Conservation (phyloP, 2,329 filamentous ascomycete species). For the Curvularia spicifera region DNA sequence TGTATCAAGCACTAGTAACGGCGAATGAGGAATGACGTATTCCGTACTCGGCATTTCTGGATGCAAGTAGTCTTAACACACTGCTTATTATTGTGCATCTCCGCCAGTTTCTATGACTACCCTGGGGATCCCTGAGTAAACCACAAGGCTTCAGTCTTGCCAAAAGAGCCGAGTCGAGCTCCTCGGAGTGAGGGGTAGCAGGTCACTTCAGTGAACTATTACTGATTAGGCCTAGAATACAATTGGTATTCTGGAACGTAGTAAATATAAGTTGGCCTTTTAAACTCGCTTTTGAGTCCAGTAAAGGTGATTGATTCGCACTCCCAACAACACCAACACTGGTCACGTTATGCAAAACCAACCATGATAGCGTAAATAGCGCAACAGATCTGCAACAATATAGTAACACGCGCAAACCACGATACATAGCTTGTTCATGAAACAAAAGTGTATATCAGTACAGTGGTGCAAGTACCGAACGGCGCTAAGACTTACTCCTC, state of each 20-base stretch:
- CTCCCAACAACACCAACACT: neutral
- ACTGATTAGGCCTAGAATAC: neutral
- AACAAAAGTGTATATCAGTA: neutral
- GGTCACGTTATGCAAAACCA: neutral
- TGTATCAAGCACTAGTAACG: conserved; percentile 1
- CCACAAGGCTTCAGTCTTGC: neutral
- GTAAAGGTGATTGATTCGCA: neutral
- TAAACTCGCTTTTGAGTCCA: too few relatives aligned
- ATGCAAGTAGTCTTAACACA: neutral
- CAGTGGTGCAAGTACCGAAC: neutral
- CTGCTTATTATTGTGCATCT: neutral
- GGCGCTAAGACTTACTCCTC: neutral
- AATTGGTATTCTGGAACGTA: neutral
- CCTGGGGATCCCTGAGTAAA: neutral
- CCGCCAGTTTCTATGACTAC: neutral
- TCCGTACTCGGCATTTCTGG: neutral
- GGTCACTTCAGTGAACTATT: neutral
- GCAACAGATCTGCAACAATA: neutral
- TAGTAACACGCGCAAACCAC: neutral
- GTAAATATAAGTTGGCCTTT: neutral
- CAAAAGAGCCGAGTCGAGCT: neutral
- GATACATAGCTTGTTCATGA: neutral
- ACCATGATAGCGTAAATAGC: neutral
- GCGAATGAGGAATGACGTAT: neutral
- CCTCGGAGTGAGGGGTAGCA: neutral